Percentiles rank a stretch among this genome's conserved stretches.
Conservation (phyloP, 139 green algal genomes). For the Dunaliella primolecta region DNA sequence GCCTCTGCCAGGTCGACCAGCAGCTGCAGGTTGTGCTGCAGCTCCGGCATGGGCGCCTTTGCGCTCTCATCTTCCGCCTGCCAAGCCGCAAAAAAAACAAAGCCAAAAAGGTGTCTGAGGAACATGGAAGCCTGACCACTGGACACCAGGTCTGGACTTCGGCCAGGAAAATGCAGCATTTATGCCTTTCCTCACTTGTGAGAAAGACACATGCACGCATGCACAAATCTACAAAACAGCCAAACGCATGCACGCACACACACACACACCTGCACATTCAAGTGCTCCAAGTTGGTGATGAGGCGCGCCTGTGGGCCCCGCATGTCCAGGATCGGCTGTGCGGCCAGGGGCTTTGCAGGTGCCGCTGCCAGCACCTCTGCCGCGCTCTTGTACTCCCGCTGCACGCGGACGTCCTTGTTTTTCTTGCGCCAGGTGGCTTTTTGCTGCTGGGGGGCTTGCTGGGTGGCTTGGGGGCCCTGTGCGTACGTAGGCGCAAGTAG, state of each 20-base stretch:
- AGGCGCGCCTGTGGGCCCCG: slow-evolving; percentile 79
- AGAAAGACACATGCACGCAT: too few species aligned
- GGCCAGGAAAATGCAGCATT: too few species aligned
- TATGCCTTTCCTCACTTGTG: too few species aligned
- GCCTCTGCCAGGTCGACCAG: slow-evolving; percentile 87
- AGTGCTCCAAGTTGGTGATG: slow-evolving; percentile 86
- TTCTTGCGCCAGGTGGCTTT: slow-evolving; percentile 37
- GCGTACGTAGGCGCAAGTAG: background rate
- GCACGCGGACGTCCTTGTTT: slow-evolving; percentile 33
- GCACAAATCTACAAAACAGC: too few species aligned
- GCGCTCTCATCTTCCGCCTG: slow-evolving; percentile 1
- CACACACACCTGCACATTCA: slow-evolving; percentile 58
- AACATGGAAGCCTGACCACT: too few species aligned
- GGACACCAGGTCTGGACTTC: background rate
- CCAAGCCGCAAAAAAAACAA: background rate
- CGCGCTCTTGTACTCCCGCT: slow-evolving; percentile 74
- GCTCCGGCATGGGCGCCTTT: slow-evolving; percentile 86
- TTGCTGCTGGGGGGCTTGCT: slow-evolving; percentile 1
- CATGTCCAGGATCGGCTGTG: slow-evolving; percentile 88
- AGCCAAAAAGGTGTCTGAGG: too few species aligned
- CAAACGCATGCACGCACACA: too few species aligned
- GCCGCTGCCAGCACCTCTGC: slow-evolving; percentile 72
- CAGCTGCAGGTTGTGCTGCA: slow-evolving; percentile 97
- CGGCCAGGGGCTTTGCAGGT: slow-evolving; percentile 22
- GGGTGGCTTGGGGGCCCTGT: background rate